Percentiles rank a stretch among this genome's conserved stretches.
Conservation (phyloP, 1,139 yeast genomes). For the Sugiyamaella grinbergsii region DNA sequence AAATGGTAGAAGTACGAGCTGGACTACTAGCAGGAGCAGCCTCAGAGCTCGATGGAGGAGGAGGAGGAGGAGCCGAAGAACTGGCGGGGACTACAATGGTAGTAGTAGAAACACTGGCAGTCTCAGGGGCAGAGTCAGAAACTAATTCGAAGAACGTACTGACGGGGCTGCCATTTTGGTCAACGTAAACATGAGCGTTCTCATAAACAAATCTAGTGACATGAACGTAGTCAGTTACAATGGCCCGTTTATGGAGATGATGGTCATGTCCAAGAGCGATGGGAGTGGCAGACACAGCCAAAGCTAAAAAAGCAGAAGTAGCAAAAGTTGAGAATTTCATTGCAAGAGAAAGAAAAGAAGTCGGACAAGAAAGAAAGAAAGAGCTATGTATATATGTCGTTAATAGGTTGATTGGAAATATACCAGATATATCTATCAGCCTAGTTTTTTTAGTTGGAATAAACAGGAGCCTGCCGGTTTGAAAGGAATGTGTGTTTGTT, state of each 20-base stretch:
- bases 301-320: conserved; percentile 18
- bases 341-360: conserved; percentile 14
- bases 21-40: conserved; percentile 25
- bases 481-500: conserved; percentile 8
- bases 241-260: conserved; percentile 34
- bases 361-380: not conserved
- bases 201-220: conserved; percentile 41
- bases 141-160: conserved; percentile 38
- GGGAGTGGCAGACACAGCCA: conserved; percentile 20
- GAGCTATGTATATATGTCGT: too few relatives aligned
- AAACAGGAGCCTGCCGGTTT: conserved; percentile 19
- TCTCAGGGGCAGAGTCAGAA: conserved; percentile 28
- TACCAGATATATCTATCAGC: conserved; percentile 17
- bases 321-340: conserved; percentile 26
- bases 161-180: conserved; percentile 40
- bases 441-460: too few relatives aligned
- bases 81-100: conserved; percentile 19
- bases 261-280: conserved; percentile 13
- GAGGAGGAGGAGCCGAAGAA: conserved; percentile 20
- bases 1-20: conserved; percentile 21
- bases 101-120: conserved; percentile 22
- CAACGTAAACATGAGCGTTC: conserved; percentile 42
- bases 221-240: conserved; percentile 41
- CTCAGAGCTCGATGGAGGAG: conserved; percentile 22
- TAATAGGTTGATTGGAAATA: conserved; percentile 4